Evolutionary conservation across 225 moss, liverwort and hornwort species (phyloP).

Genomic region (Straminergon stramineum): DNA sequence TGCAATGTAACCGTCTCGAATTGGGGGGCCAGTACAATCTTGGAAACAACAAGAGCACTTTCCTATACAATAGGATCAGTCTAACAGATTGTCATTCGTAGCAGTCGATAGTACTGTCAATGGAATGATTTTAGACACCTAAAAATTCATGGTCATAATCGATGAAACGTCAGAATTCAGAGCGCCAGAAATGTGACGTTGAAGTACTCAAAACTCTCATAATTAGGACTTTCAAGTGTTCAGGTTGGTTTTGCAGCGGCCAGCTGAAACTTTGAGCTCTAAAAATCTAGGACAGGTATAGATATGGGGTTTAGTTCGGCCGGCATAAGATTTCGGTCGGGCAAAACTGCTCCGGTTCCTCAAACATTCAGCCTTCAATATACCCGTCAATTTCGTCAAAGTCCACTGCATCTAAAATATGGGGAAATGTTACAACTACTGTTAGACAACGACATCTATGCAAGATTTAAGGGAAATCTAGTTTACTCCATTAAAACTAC

Average conservation of each 20-base stretch:
- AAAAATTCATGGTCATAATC: not conserved
- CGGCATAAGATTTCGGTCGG: not conserved
- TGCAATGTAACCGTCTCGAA: slow-evolving; percentile 63
- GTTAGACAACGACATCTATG: not conserved
- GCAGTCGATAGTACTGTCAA: not conserved
- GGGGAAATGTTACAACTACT: not conserved
- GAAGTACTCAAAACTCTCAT: not conserved
- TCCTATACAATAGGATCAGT: slow-evolving; percentile 26
- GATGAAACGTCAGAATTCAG: not conserved
- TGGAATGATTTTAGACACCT: not conserved
- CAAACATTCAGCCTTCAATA: not conserved
- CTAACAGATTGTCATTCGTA: not conserved
- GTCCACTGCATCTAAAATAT: not conserved
- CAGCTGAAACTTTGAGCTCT: not conserved
- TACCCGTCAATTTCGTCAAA: not conserved
- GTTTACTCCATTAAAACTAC: not conserved
- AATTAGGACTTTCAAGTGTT: not conserved
- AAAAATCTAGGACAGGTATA: not conserved
- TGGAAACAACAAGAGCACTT: slow-evolving; percentile 62
- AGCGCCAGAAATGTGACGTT: not conserved
- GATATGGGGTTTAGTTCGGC: not conserved
- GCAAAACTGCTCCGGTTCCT: not conserved
- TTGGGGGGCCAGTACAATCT: slow-evolving; percentile 43
- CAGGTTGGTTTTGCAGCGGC: not conserved
- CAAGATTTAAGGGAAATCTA: not conserved